Percentiles rank a stretch among this genome's conserved stretches.
Conservation (phyloP, 305 asterid genomes). For the Coffea humblotiana region DNA sequence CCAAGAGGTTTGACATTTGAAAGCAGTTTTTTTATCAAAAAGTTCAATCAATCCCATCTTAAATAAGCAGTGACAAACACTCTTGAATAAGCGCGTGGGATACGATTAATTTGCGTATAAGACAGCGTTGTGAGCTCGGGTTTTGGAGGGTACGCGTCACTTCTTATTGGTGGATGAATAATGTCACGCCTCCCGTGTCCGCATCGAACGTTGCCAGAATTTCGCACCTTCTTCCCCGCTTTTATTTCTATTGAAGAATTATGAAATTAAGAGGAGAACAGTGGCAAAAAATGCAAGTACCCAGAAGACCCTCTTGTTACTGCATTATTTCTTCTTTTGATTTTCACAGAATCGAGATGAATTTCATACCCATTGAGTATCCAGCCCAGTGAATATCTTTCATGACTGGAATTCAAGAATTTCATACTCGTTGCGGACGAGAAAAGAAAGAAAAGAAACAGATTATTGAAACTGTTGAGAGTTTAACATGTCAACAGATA, state of each 20-base stretch:
- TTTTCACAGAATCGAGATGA: too few species aligned
- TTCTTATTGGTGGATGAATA: slow-evolving; percentile 7
- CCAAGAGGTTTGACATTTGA: neutral
- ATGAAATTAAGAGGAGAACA: neutral
- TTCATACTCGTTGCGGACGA: too few species aligned
- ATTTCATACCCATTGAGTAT: too few species aligned
- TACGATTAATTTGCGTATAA: neutral
- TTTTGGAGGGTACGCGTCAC: neutral
- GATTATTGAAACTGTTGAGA: too few species aligned
- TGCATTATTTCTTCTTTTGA: too few species aligned
- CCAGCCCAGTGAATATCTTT: too few species aligned
- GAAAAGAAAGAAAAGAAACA: too few species aligned
- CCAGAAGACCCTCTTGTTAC: slow-evolving; percentile 3
- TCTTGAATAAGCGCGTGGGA: neutral
- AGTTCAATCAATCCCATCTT: neutral
- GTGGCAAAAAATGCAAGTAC: neutral
- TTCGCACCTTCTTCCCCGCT: slow-evolving; percentile 13
- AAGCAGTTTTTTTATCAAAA: neutral
- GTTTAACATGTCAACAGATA: too few species aligned
- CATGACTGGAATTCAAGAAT: too few species aligned
- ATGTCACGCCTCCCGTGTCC: slow-evolving; percentile 13
- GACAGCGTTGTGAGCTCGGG: slow-evolving; percentile 6
- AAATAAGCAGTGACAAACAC: neutral
- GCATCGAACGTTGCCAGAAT: slow-evolving; percentile 18
- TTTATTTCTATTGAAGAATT: slow-evolving; percentile 8